Evolutionary conservation across 2,329 filamentous ascomycete genomes (phyloP), one percentile per base, ranked within the genome.

Genomic region (Fusarium nanum): DNA sequence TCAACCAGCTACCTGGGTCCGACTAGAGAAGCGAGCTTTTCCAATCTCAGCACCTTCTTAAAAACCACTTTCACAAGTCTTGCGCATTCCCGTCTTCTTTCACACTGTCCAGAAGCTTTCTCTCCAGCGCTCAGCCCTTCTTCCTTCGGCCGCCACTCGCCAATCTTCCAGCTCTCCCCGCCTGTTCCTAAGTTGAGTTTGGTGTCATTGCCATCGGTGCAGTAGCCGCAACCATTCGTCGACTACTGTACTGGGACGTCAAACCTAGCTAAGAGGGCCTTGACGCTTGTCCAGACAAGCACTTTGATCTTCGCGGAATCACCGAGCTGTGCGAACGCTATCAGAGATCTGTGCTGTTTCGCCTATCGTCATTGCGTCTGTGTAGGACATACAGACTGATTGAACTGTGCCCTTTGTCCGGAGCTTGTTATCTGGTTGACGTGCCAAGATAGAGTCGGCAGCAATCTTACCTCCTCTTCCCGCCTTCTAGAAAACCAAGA

Each of bases 401-500:
- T 46, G 56, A 25, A 28, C 27, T 52, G 13, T 58, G 53, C 46
- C 50, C 55, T 71, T 63, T 68, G 56, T 25, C 68, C 56, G 54
- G 57, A 68, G 55, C 66, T 46, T 49, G 57, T 68, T 55, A 65
- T 32, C 37, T 66, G 63, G n/a, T 23, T 18, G 45, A 58, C 32
- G 46, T 64, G 44, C 55, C 47, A 62, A 55, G 60, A 66, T 60
- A 57, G 32, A 71, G 54, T 53, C 59, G 41, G 34, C 60, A 50
- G 57, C 56, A 61, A 68, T 65, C 60, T 70, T 56, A 59, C 65
- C 70, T 65, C 53, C 52, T 63, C 59, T 54, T 68, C 60, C 70
- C 64, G 56, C 65, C 73, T 75, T 75, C 73, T 75, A 75, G 73
- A 75, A 75, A 70, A 64, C 53, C 56, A 30, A 59, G 56, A 67